phyloP scores from a whole-genome alignment of 345 rosid genomes.

The Sonneratia caseolaris region DNA sequence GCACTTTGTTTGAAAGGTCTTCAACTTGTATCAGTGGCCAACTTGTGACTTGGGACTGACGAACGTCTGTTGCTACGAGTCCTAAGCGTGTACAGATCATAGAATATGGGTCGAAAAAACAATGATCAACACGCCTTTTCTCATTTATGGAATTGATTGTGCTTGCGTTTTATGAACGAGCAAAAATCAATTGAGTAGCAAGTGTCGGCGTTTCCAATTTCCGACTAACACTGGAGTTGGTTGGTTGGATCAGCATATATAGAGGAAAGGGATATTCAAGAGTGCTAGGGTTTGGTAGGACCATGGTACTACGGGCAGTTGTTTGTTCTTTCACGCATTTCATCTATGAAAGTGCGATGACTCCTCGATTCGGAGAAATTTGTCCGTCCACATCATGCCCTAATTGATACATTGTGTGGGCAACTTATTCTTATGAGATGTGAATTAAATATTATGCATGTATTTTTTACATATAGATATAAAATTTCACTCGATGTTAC shows the following conservation, averaged over 20 bases:
- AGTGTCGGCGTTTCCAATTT: too few relatives aligned
- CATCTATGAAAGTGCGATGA: not conserved
- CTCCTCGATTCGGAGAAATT: not conserved
- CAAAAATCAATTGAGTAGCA: too few relatives aligned
- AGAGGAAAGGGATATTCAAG: not conserved
- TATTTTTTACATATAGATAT: too few relatives aligned
- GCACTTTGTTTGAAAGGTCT: not conserved
- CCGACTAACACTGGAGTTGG: not conserved
- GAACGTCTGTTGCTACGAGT: too few relatives aligned
- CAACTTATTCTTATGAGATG: not conserved
- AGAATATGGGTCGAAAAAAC: too few relatives aligned
- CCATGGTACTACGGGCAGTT: constrained; percentile 13
- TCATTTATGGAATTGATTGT: too few relatives aligned
- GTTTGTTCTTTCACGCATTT: constrained; percentile 20
- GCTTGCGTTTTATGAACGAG: too few relatives aligned
- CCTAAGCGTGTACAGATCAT: too few relatives aligned
- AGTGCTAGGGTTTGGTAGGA: constrained; percentile 21
- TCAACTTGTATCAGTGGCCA: not conserved
- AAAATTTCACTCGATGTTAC: too few relatives aligned
- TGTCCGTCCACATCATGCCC: not conserved
- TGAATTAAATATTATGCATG: not conserved
- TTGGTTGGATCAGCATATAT: constrained; percentile 9
- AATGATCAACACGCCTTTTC: too few relatives aligned
- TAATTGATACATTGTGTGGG: not conserved
- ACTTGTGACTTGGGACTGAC: not conserved